phyloP scores from a whole-genome alignment of 805 yeast genomes.

The Starmerella stigmatis region DNA sequence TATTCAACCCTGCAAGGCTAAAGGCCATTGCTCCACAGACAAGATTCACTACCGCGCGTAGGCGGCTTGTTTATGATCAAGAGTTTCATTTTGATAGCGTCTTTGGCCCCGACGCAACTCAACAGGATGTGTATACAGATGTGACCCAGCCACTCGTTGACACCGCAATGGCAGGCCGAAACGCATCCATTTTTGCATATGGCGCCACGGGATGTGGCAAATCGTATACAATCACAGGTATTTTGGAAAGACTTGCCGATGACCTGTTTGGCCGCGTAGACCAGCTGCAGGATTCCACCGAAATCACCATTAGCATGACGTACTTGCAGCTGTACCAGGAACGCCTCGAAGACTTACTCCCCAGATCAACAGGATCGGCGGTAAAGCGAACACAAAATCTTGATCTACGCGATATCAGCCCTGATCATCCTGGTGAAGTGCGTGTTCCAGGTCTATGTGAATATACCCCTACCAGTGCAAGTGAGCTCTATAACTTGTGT shows the following conservation, averaged over 20 bases:
- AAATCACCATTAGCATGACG: constrained; percentile 34
- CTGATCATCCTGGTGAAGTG: constrained; percentile 55
- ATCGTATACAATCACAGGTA: constrained; percentile 80
- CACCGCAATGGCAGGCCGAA: constrained; percentile 70
- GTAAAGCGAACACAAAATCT: no score
- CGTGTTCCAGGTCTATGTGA: constrained; percentile 60
- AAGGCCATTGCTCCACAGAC: constrained; percentile 21
- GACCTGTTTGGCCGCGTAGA: constrained; percentile 44
- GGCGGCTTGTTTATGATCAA: constrained; percentile 12
- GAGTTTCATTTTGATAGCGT: constrained; percentile 66
- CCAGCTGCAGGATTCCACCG: constrained; percentile 27
- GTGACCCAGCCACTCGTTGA: constrained; percentile 68
- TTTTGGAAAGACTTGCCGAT: constrained; percentile 65
- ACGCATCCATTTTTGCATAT: constrained; percentile 88
- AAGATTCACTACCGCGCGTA: constrained; percentile 4
- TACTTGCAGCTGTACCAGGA: constrained; percentile 89
- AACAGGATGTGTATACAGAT: constrained; percentile 51
- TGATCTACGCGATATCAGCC: constrained; percentile 37
- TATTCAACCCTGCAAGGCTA: constrained; percentile 64
- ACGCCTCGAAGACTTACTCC: constrained; percentile 66
- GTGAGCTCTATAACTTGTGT: constrained; percentile 23
- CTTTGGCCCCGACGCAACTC: constrained; percentile 56
- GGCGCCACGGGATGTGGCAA: constrained; percentile 98
- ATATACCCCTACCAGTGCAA: constrained; percentile 41
- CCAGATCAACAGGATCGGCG: no score